Conservation (phyloP, 768 basidiomycete species). For the Amanita fuliginea region DNA sequence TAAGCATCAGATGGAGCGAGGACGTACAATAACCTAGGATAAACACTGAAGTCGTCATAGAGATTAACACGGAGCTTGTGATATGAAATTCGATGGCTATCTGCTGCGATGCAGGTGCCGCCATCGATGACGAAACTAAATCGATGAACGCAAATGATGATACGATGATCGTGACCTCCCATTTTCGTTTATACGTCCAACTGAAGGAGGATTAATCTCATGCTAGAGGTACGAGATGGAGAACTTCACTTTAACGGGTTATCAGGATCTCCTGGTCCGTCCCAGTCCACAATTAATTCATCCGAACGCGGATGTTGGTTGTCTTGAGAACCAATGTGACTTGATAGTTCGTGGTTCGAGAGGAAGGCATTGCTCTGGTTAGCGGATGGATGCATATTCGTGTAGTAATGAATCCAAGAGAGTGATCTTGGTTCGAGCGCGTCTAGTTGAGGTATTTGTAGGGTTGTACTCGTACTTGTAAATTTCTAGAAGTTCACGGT, state of each 20-base stretch:
- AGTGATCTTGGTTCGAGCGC: too few relatives aligned
- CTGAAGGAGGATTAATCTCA: slow-evolving; percentile 16
- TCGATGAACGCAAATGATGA: slow-evolving; percentile 60
- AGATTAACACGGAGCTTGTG: slow-evolving; percentile 32
- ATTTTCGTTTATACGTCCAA: slow-evolving; percentile 49
- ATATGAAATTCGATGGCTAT: slow-evolving; percentile 46
- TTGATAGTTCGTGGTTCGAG: too few relatives aligned
- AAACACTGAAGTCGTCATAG: slow-evolving; percentile 47
- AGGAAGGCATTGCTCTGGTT: too few relatives aligned
- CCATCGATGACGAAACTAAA: slow-evolving; percentile 64
- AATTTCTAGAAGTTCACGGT: too few relatives aligned
- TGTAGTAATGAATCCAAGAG: too few relatives aligned
- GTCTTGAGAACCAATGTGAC: too few relatives aligned
- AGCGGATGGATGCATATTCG: too few relatives aligned
- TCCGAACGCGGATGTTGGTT: neutral
- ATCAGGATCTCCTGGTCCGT: slow-evolving; percentile 45
- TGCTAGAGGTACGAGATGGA: neutral
- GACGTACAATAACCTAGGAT: slow-evolving; percentile 43
- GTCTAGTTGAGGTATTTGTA: too few relatives aligned
- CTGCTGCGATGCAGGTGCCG: slow-evolving; percentile 50
- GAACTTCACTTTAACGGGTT: slow-evolving; percentile 47
- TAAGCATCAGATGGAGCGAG: neutral
- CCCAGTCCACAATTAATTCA: slow-evolving; percentile 43
- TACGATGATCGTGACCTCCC: slow-evolving; percentile 53
- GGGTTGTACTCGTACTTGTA: too few relatives aligned